Conservation (phyloP, 129 eudicot genomes). For the Lonicera japonica region DNA sequence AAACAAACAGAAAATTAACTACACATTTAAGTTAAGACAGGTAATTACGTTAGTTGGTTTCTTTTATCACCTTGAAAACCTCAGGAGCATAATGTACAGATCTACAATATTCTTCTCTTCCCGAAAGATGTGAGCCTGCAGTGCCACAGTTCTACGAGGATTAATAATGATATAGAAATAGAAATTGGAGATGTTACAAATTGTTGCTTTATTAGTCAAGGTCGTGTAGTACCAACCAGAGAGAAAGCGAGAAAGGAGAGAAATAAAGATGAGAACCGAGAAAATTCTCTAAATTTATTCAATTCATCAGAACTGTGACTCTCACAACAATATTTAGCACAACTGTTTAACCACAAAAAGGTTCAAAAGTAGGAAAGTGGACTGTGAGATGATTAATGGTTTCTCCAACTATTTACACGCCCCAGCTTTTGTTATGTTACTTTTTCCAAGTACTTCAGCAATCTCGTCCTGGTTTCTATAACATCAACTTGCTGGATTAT, state of each 20-base stretch:
- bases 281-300: too few relatives aligned
- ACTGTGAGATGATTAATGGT: not conserved
- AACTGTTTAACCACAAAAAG: not conserved
- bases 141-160: slow-evolving; percentile 5
- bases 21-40: not conserved
- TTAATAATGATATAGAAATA: not conserved
- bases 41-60: slow-evolving; percentile 1
- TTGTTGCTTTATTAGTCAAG: not conserved
- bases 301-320: not conserved
- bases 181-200: not conserved
- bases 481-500: too few relatives aligned
- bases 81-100: slow-evolving; percentile 80
- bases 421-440: not conserved
- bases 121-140: slow-evolving; percentile 93
- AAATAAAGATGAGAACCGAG: too few relatives aligned
- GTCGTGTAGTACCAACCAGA: too few relatives aligned
- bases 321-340: not conserved
- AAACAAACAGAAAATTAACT: not conserved
- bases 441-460: too few relatives aligned
- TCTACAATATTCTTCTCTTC: slow-evolving; percentile 68
- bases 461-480: too few relatives aligned
- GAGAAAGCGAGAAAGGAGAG: too few relatives aligned
- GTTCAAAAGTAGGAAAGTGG: not conserved
- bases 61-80: slow-evolving; percentile 73
- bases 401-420: not conserved